Conservation (phyloP, 176 grass and related monocot genomes). For the Hsuehochloa calcarea region DNA sequence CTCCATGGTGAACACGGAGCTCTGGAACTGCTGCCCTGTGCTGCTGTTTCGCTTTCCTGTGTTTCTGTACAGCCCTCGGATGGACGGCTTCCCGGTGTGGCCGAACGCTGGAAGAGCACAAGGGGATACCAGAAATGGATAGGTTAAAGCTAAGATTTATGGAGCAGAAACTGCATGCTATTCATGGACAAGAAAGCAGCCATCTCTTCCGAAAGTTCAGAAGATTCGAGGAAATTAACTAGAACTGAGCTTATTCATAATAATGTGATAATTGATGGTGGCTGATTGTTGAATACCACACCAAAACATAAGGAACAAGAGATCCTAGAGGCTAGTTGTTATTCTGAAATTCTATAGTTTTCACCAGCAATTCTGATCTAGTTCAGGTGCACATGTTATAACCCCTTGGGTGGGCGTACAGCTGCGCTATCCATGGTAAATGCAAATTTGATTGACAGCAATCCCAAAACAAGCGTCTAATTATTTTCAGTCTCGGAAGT, state of each 20-base stretch:
- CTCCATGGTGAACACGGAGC: constrained; percentile 61
- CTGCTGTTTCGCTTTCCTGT: neutral
- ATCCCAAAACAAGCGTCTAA: too few relatives aligned
- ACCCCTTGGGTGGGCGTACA: too few relatives aligned
- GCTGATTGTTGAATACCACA: too few relatives aligned
- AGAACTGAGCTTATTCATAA: neutral
- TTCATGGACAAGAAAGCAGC: neutral
- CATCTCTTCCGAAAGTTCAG: too few relatives aligned
- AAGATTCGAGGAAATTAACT: too few relatives aligned
- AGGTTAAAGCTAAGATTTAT: neutral
- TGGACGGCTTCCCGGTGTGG: neutral
- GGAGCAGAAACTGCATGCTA: too few relatives aligned
- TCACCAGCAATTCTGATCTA: neutral
- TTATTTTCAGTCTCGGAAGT: too few relatives aligned
- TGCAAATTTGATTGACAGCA: too few relatives aligned
- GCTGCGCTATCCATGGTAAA: too few relatives aligned
- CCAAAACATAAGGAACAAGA: too few relatives aligned
- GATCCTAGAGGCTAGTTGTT: too few relatives aligned
- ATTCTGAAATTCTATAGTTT: neutral
- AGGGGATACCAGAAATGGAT: neutral
- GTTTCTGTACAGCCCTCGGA: constrained; percentile 30
- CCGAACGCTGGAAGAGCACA: neutral
- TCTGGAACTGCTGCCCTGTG: constrained; percentile 21
- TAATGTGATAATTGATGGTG: neutral
- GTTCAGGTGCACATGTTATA: too few relatives aligned